Base-by-base conservation (phyloP, 129 eudicot species). In the Pseudognaphalium luteoalbum region DNA sequence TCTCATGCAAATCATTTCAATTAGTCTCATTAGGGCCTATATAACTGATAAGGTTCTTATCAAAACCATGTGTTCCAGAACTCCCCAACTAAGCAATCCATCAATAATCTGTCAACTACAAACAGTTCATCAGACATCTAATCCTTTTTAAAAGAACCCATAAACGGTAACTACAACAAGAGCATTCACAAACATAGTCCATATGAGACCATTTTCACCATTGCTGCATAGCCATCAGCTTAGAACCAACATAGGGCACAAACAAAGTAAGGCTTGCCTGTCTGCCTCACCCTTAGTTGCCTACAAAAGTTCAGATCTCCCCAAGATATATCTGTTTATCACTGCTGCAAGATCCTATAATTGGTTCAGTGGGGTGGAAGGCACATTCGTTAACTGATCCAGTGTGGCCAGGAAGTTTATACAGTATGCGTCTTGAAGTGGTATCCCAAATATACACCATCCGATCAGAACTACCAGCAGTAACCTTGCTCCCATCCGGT, bases 381-480 rank as follows among this genome's bases (percentile, higher is more conserved):
- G 71, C 96, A 74, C 91, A 78, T 67, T 94, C 98, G 17, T 94
- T 94, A 16, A 94, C 98, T 7, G 93, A 94, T 19, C 98, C 98
- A 58, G 87, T 84, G 51, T 94, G 98, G 34, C 98, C 96, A 15
- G 98, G 98, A 73, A 93, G 92, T 82, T 90, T 93, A 77, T 90
- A 93, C 76, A 88, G 60, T 64, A 93, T 87, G 58, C 95, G 82
- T 7, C 97, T 82, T 15, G 96, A 81, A 74, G 98, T 90, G 6
- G 98, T 90, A 82, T 93, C 96, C 98, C 97, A 93, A 19, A 93
- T 78, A 50, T 93, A 93, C 29, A 93, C 96, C 96, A 93, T 90
- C 73, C 94, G 76, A 80, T 93, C 98, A 63, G 97, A 78, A 81
- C 98, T 93, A 21, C 98, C 97, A 67, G 95, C 92, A 3, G 95